Evolutionary conservation across 352 stramenopile species (phyloP), one percentile per base, ranked within the genome.

Genomic region (Aphanomyces stellatus): DNA sequence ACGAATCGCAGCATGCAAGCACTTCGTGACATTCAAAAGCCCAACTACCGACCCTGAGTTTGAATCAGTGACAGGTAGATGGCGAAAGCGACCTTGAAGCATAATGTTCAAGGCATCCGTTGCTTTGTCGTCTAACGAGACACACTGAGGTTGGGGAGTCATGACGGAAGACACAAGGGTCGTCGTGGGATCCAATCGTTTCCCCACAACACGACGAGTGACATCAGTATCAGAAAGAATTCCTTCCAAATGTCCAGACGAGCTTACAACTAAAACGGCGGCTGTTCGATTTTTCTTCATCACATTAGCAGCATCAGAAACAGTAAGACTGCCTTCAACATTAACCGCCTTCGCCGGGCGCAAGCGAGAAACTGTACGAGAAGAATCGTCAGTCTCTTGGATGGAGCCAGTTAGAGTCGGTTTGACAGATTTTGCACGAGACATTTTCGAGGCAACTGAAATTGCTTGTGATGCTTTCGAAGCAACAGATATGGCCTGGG

Each of bases 11-110:
- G 99, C 96, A 74, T 99, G 96, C 55, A 99, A 73, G 65, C 96
- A 99, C 78, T 99, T 99, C 1, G 94, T 94, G 55, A 99, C 98
- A 68, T 99, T 98, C 11, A 99, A 78, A 11, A 99, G 68, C 11
- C 97, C 97, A 15, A 97, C 90, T 40, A 99, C 94, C 24, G 81
- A 84, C 7, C 85, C 88, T 25, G 73, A 85, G 37, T 82, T 69
- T 8, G 77, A 75, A 56, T 85, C 92, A 4, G 98, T 81, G 0
- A 99, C 97, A 24, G 97, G 97, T 42, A 99, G 79, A 69, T 99
- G 96, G 27, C 94, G 91, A 78, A 99, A 99, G n/a, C 82, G 85
- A 6, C 87, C 87, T 7, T 73, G 88, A 22, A 96, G 74, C 87
- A 96, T 96, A 51, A 79, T 93, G 53, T 93, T 81, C 49, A 96